These are phyloP conservation scores for Talaromyces stipitatus DNA, from an alignment of 495 filamentous ascomycete species.

Conservation along the genomic window DNA sequence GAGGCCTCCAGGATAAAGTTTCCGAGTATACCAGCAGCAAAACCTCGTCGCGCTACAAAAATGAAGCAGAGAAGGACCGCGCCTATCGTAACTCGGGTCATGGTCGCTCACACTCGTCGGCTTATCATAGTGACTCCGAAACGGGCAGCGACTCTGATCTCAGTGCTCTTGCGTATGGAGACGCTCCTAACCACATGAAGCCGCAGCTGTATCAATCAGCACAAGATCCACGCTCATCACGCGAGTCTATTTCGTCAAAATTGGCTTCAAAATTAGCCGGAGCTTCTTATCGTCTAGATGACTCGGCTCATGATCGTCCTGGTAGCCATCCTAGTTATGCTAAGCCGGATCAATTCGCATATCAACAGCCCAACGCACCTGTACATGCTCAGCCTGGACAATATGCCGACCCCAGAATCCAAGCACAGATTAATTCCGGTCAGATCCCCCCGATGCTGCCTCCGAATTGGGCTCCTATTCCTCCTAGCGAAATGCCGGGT, in stretches of 20 bases:
- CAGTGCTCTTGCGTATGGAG: conserved; percentile 33
- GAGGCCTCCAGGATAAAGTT: not conserved
- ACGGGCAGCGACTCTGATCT: conserved; percentile 35
- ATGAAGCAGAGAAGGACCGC: conserved; percentile 13
- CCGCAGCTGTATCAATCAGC: conserved; percentile 5
- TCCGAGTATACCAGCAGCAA: conserved; percentile 12
- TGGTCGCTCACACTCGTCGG: conserved; percentile 17
- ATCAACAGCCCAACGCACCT: conserved; percentile 34
- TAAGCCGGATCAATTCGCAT: conserved; percentile 40
- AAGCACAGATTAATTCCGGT: not conserved
- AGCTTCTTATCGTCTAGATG: conserved; percentile 5
- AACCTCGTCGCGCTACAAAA: conserved; percentile 15
- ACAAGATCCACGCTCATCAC: conserved; percentile 9
- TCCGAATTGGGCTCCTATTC: conserved; percentile 30
- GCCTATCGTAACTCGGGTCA: conserved; percentile 13
- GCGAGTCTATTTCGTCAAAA: conserved; percentile 1
- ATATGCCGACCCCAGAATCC: conserved; percentile 9
- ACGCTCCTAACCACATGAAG: conserved; percentile 9
- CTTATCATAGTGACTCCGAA: conserved; percentile 23
- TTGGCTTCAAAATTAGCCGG: not conserved
- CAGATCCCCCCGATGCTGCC: conserved; percentile 8
- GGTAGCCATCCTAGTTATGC: conserved; percentile 40
- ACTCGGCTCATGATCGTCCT: conserved; percentile 5
- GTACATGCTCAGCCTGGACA: conserved; percentile 16
- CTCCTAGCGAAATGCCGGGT: conserved; percentile 33